Evolutionary conservation across 2,329 filamentous ascomycete genomes (phyloP), one percentile per base, ranked within the genome.

Genomic region (Chaetoscypha palmicola): DNA sequence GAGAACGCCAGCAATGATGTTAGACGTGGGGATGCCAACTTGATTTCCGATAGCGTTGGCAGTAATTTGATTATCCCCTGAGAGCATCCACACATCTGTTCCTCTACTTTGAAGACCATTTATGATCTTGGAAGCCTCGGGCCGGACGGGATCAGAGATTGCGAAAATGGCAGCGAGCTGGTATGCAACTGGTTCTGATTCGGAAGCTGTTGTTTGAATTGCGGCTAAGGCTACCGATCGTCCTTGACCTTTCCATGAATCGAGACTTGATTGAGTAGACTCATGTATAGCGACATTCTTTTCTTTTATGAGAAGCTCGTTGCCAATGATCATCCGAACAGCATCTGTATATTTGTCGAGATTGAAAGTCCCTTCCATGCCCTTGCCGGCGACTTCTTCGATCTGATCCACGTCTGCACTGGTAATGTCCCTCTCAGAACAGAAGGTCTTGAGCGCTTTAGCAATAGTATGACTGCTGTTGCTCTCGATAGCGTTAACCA

Each of bases 31-130:
- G 51, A 96, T 95, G 17, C 86, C 86, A 14, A 95, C 72, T 57
- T 78, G 77, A 2, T 72, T 67, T 1, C 85, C 90, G 2, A 96
- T 86, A 0, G 88, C 87, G 16, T 74, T 71, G 2, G 90, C 90
- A 0, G 90, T 96, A n/a, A 71, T 80, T n/a, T 71, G 68, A 59
- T 95, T 95, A 68, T 96, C 90, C 22, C 90, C 90, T 0, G 88
- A 94, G 28, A 95, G 80, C 87, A 96, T 94, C 79, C 83, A 95
- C 3, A 94, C 84, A 23, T 81, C 76, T 36, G 85, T 81, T 16
- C 83, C 79, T 12, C 76, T 75, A 3, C 72, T 64, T 33, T 77
- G 74, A 0, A 95, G 76, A 1, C 79, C 71, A 5, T 66, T 63
- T 46, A 94, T 74, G 14, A 91, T 79, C 5, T 68, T 58, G 1